Evolutionary conservation across 2,329 filamentous ascomycete species (phyloP).

Genomic region (Fusarium nanum): DNA sequence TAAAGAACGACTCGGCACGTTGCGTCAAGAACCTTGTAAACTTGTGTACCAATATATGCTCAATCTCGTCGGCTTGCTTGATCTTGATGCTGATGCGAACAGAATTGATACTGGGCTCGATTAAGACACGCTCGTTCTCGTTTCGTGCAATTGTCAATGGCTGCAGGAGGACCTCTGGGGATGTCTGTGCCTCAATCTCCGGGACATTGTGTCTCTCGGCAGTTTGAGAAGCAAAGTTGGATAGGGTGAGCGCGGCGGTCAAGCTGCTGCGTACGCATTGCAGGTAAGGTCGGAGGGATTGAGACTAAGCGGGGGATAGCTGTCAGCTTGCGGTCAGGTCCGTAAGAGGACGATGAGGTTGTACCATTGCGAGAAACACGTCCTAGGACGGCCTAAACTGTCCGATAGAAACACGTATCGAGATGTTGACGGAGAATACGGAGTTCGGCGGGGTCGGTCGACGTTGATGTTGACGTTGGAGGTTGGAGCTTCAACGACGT

Average conservation of each 20-base stretch:
- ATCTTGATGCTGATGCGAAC: conserved; percentile 98
- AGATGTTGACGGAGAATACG: conserved; percentile 30
- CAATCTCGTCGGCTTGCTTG: conserved; percentile 99
- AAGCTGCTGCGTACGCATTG: conserved; percentile 95
- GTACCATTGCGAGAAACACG: conserved; percentile 38
- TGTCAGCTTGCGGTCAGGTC: conserved; percentile 33
- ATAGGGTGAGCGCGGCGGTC: conserved; percentile 86
- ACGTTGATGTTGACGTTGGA: conserved; percentile 44
- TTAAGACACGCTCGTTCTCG: conserved; percentile 95
- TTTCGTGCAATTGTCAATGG: conserved; percentile 92
- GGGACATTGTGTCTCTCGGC: conserved; percentile 98
- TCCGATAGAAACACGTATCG: conserved; percentile 12
- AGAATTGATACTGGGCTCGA: conserved; percentile 97
- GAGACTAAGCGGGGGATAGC: conserved; percentile 69
- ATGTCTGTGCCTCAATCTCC: conserved; percentile 92
- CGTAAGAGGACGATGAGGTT: background rate
- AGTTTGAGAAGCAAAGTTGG: conserved; percentile 97
- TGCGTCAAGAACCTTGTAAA: conserved; percentile 92
- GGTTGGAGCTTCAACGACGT: conserved; percentile 43
- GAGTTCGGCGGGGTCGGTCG: conserved; percentile 45
- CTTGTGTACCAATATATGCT: conserved; percentile 97
- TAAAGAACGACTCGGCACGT: conserved; percentile 92
- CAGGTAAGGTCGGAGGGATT: conserved; percentile 96
- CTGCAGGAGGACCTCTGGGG: conserved; percentile 92
- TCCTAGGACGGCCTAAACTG: conserved; percentile 17